Conservation (phyloP, 169 alveolate genomes). For the Amoebophrya sp. region DNA sequence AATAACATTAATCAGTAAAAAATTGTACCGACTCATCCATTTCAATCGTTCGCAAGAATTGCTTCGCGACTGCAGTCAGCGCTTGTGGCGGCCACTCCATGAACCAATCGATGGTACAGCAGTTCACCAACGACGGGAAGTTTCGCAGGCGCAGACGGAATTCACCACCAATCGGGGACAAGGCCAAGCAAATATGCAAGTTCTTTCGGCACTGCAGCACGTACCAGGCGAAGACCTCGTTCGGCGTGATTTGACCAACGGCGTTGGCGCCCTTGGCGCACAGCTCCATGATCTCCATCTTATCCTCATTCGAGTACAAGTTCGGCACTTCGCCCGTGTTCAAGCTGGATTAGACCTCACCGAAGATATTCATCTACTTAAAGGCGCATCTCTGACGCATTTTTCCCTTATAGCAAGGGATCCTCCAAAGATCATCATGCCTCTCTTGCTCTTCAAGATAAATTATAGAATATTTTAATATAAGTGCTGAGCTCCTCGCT, state of each 20-base stretch:
- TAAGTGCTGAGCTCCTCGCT: no score
- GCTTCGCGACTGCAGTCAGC: conserved; percentile 79
- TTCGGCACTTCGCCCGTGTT: conserved; percentile 87
- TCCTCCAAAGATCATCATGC: background rate
- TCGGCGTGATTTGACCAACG: conserved; percentile 44
- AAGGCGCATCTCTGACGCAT: no score
- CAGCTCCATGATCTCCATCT: conserved; percentile 51
- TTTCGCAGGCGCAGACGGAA: conserved; percentile 86
- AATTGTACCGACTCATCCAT: conserved; percentile 47
- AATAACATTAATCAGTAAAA: conserved; percentile 47
- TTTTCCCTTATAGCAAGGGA: no score
- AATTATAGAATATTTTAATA: no score
- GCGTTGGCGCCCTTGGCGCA: conserved; percentile 51
- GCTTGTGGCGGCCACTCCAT: conserved; percentile 78
- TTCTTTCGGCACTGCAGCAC: conserved; percentile 81
- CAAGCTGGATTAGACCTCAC: conserved; percentile 54
- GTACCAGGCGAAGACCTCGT: conserved; percentile 50
- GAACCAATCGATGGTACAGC: conserved; percentile 55
- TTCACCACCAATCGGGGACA: conserved; percentile 88
- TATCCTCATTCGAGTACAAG: conserved; percentile 74
- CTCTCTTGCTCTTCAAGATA: no score
- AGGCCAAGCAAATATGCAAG: conserved; percentile 79
- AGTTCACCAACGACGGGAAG: conserved; percentile 90
- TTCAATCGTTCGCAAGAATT: conserved; percentile 65
- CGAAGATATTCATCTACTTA: background rate